phyloP scores from a whole-genome alignment of 2,329 filamentous ascomycete species.

The Aspergillus puulaauensis region DNA sequence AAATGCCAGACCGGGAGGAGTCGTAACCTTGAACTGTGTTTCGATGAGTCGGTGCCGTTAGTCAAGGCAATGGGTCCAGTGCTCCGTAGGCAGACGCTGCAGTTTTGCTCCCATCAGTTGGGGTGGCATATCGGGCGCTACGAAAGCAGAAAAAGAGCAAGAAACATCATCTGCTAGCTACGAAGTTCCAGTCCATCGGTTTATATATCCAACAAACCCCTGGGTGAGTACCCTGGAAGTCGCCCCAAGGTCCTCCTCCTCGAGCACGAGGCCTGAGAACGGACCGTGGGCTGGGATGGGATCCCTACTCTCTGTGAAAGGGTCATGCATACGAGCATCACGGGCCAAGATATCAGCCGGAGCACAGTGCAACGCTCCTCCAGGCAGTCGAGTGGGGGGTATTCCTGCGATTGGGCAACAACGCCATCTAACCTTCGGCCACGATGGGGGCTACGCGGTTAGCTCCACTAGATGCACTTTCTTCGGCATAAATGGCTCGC shows the following conservation, averaged over 20 bases:
- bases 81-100: neutral
- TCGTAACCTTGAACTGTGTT: neutral
- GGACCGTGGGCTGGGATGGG: neutral
- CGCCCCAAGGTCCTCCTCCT: neutral
- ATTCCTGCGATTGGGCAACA: neutral
- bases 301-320: neutral
- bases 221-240: constrained; percentile 9
- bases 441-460: neutral
- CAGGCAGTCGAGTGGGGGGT: neutral
- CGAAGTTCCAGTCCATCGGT: neutral
- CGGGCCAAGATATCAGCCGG: neutral
- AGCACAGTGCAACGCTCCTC: neutral
- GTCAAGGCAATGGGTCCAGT: neutral
- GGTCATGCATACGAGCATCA: neutral
- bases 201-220: constrained; percentile 2
- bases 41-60: constrained; percentile 2
- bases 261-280: neutral
- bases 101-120: neutral
- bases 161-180: neutral
- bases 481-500: neutral
- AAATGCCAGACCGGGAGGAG: neutral
- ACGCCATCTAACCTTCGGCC: neutral
- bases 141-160: neutral
- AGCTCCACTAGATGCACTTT: neutral
- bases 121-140: neutral